Evolutionary conservation across 1,139 yeast genomes (phyloP), one percentile per base, ranked within the genome.

Genomic region (Lodderomyces orthopsilosis): DNA sequence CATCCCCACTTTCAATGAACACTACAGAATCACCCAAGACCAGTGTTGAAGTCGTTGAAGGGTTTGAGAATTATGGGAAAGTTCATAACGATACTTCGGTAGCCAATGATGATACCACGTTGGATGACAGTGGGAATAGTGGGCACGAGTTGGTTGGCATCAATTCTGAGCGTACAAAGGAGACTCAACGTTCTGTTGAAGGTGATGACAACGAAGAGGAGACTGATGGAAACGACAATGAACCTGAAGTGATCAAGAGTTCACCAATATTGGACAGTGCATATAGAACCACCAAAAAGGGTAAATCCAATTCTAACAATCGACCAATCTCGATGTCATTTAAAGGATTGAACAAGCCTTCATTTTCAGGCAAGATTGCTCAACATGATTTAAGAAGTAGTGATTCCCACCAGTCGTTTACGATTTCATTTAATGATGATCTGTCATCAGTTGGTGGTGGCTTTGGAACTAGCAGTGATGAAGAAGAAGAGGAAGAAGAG

Each of bases 241-340:
- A 1, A 2, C n/a, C 8, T 18, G 30, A 43, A 17, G 19, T 21
- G 37, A 46, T 52, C 21, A 54, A 53, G 28, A 41, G 49, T 6
- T 57, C 65, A 3, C 65, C 64, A 7, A 61, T 62, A 10, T 53
- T 63, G 40, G 58, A 55, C 21, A 48, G 52, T 35, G 65, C 63
- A 8, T 50, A 42, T 34, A 34, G 45, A 22, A 39, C 23, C 22
- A 42, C 38, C 27, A 35, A 37, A n/a, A 40, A 53, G 24, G 57
- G 57, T 1, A 52, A 41, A 21, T 44, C 46, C 19, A 41, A 45
- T 7, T 46, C 44, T 41, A 58, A 57, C 23, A 57, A 61, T 38
- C 66, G 88, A 48, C 87, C 87, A 12, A 67, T 81, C 5, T 81
- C 87, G 2, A 77, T 81, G 84, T 81, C 89, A 1, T 82, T 81